Evolutionary conservation across 495 filamentous ascomycete genomes (phyloP).

Genomic region (Glonium stellatum): DNA sequence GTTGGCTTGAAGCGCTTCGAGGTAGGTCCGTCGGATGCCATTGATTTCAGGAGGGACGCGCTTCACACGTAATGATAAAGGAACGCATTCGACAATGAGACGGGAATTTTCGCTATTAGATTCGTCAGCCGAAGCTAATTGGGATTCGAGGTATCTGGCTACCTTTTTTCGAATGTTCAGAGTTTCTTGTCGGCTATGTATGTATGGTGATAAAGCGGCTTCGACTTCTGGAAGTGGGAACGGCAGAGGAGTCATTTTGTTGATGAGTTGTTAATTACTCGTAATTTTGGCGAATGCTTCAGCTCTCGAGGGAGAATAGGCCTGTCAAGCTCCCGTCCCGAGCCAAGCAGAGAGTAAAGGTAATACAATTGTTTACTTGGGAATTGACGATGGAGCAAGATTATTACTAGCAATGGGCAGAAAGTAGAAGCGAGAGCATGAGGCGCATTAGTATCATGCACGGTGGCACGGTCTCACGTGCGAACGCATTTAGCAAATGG

Average conservation of each 20-base stretch:
- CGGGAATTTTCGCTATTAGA: slow-evolving; percentile 6
- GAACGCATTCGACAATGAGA: slow-evolving; percentile 1
- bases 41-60: slow-evolving; percentile 8
- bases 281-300: not conserved
- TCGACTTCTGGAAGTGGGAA: slow-evolving; percentile 31
- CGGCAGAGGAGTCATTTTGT: not conserved
- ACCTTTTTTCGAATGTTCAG: slow-evolving; percentile 22
- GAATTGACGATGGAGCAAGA: no score
- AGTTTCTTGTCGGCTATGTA: slow-evolving; percentile 30
- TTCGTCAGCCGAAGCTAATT: slow-evolving; percentile 5
- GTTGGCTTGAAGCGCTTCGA: slow-evolving; percentile 27
- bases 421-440: not conserved
- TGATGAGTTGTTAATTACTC: not conserved
- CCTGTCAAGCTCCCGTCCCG: not conserved
- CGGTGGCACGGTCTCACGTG: not conserved
- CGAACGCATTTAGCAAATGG: not conserved
- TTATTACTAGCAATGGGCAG: no score
- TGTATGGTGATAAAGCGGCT: slow-evolving; percentile 24
- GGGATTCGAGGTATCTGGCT: slow-evolving; percentile 20
- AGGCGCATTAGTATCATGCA: not conserved
- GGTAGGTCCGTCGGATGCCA: slow-evolving; percentile 21
- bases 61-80: not conserved
- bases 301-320: not conserved
- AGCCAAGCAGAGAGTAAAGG: not conserved
- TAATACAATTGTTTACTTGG: no score